Percentiles rank a stretch among this genome's conserved stretches.
phyloP scores from a whole-genome alignment of 805 yeast genomes.

The Candida maris region DNA sequence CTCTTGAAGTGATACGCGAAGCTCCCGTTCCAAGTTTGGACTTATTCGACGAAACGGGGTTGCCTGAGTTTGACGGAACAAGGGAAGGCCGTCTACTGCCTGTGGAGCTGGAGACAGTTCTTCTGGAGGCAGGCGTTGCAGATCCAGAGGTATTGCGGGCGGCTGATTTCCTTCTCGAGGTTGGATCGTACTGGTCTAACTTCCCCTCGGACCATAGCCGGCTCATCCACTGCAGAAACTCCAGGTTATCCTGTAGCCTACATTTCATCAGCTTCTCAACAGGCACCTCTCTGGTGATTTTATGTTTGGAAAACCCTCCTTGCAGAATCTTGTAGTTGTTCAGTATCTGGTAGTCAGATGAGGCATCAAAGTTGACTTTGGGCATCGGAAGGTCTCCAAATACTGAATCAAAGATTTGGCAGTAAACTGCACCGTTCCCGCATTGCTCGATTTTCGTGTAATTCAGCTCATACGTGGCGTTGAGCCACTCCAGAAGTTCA shows the following conservation, averaged over 20 bases:
- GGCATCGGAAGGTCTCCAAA: constrained; percentile 78
- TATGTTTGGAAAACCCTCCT: constrained; percentile 66
- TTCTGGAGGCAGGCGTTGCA: constrained; percentile 10
- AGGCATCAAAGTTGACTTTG: constrained; percentile 69
- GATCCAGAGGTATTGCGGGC: constrained; percentile 8
- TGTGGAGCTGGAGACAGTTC: constrained; percentile 14
- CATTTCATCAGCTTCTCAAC: constrained; percentile 83
- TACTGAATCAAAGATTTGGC: constrained; percentile 86
- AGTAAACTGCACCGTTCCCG: constrained; percentile 93
- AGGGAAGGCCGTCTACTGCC: constrained; percentile 23
- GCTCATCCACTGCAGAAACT: constrained; percentile 89
- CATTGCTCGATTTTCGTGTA: constrained; percentile 85
- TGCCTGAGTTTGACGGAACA: constrained; percentile 7
- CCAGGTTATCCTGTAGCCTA: constrained; percentile 89
- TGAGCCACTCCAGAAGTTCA: constrained; percentile 83
- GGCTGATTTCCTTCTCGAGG: constrained; percentile 44
- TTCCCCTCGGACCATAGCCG: constrained; percentile 75
- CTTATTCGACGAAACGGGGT: neutral
- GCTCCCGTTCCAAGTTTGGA: constrained; percentile 6
- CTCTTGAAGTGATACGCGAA: constrained; percentile 10
- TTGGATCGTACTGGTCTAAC: constrained; percentile 72
- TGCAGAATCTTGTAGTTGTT: constrained; percentile 86
- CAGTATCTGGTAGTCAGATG: constrained; percentile 70
- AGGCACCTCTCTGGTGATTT: constrained; percentile 69
- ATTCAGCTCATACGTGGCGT: constrained; percentile 59